Percentiles rank a stretch among this genome's conserved stretches.
These are phyloP conservation scores for Penicillium subrubescens DNA, from an alignment of 495 filamentous ascomycete species.

Conservation along the genomic window DNA sequence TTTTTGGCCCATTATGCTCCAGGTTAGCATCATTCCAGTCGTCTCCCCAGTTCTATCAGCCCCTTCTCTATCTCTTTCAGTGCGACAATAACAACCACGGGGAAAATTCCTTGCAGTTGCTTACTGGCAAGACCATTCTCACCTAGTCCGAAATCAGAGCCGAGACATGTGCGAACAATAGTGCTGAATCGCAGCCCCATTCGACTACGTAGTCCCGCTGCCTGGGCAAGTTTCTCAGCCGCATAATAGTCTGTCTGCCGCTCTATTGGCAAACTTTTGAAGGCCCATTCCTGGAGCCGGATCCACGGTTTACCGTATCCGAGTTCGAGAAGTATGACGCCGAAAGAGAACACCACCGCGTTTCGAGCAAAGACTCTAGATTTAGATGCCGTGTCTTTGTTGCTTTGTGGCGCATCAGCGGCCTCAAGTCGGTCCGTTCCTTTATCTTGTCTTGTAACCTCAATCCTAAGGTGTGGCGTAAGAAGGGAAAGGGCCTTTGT, in stretches of 20 bases:
- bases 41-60: not conserved
- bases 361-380: not conserved
- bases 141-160: slow-evolving; percentile 1
- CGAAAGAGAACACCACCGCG: not conserved
- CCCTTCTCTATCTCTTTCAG: slow-evolving; percentile 1
- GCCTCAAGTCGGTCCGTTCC: not conserved
- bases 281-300: not conserved
- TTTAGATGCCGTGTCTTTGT: not conserved
- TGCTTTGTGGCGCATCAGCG: not conserved
- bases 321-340: not conserved
- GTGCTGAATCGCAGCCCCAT: not conserved
- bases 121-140: slow-evolving; percentile 1
- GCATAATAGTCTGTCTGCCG: slow-evolving; percentile 1
- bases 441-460: not conserved
- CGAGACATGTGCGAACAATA: not conserved
- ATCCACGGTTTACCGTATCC: no score
- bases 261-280: not conserved
- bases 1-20: not conserved
- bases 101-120: not conserved
- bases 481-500: no score
- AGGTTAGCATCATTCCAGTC: not conserved
- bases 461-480: not conserved
- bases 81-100: not conserved
- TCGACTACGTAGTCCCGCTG: not conserved
- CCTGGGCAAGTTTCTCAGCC: slow-evolving; percentile 1